Evolutionary conservation across 805 yeast genomes (phyloP), one percentile per base, ranked within the genome.

Genomic region (Ogataea pilisensis): DNA sequence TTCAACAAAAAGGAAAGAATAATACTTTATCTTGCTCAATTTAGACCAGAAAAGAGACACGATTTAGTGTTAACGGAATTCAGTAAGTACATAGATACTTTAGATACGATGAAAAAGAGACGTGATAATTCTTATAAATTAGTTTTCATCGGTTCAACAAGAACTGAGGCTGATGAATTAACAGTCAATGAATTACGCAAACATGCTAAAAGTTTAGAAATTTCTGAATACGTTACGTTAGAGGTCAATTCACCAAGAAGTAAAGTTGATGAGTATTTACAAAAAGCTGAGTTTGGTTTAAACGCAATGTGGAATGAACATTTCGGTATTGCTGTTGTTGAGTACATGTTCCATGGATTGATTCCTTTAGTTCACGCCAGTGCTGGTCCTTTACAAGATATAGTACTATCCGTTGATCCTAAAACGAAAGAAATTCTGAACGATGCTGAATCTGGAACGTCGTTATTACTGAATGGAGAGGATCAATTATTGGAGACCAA

Each of bases 231-330:
- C 5, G 60, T 72, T 16, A 60, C 72, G 11, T 49, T 58, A 29
- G 55, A 53, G 28, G 72, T 85, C 5, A 95, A 93, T 63, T 83
- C 91, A 21, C 72, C 87, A 8, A 86, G 86, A 65, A 70, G 68
- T 2, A 72, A 69, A 14, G 80, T 95, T 12, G 66, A 77, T 38
- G 55, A 64, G 22, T 71, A 76, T 39, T 67, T 95, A 26, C 53
- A 66, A 11, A 65, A 61, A 12, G 75, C 88, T 3, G 75, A 80
- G 20, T 80, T 78, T 54, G 99, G 99, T 5, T 68, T 93, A 30
- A 91, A 93, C 55, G 89, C 95, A 24, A 93, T 93, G 99, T 93
- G 99, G 99, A 93, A 93, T 64, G 99, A 93, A 67, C 99, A 93
- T 66, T 93, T 93, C 61, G 99, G 99, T 16, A 93, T 93, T 54